Conservation (phyloP, 2,329 filamentous ascomycete genomes). For the Penicillium sp. region DNA sequence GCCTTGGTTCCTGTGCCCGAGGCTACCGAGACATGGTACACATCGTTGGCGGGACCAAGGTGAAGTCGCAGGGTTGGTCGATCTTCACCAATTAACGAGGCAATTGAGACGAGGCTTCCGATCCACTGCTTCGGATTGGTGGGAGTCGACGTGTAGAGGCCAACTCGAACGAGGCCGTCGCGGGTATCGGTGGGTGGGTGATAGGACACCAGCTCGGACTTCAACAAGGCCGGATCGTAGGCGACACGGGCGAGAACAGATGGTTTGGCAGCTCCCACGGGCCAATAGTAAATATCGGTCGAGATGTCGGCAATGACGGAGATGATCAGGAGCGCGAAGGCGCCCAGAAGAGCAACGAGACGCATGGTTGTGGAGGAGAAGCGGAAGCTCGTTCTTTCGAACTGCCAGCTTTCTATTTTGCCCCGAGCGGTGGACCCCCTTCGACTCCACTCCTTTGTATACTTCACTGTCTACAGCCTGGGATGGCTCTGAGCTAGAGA, state of each 20-base stretch:
- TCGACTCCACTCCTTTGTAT: not conserved
- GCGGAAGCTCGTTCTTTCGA: not conserved
- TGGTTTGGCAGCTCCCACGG: conserved; percentile 32
- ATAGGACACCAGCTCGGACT: conserved; percentile 39
- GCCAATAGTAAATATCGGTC: conserved; percentile 41
- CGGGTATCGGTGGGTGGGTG: conserved; percentile 31
- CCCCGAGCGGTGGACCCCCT: not conserved
- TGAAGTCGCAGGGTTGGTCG: conserved; percentile 41
- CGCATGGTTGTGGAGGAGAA: conserved; percentile 11
- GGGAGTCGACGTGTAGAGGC: conserved; percentile 45
- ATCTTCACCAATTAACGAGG: conserved; percentile 28
- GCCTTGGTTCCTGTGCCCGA: conserved; percentile 20
- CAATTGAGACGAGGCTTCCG: conserved; percentile 40
- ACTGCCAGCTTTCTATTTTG: not conserved
- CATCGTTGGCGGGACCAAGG: conserved; percentile 35
- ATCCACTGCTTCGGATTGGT: conserved; percentile 39
- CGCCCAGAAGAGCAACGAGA: conserved; percentile 18
- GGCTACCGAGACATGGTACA: conserved; percentile 42
- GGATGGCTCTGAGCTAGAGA: not conserved
- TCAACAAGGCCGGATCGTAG: conserved; percentile 40
- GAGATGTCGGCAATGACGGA: conserved; percentile 20
- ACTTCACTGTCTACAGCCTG: not conserved
- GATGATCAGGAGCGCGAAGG: conserved; percentile 13
- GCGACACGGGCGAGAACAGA: conserved; percentile 40
- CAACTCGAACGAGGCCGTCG: conserved; percentile 54